These are phyloP conservation scores for Suillus variegatus DNA, from an alignment of 768 basidiomycete genomes.

Conservation along the genomic window DNA sequence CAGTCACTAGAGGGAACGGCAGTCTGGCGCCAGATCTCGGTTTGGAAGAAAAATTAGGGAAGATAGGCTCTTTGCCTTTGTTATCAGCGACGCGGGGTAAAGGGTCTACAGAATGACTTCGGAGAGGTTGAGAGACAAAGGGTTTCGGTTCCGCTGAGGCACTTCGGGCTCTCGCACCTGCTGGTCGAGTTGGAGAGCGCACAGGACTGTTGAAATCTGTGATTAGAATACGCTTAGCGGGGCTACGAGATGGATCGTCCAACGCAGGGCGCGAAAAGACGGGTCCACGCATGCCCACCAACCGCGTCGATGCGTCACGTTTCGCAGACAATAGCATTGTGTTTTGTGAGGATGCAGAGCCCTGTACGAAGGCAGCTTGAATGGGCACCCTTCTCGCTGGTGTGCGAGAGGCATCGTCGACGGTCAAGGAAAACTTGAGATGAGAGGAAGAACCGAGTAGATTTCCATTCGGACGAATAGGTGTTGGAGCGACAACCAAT, in stretches of 20 bases:
- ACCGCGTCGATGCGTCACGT: slow-evolving; percentile 24
- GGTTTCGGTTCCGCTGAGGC: slow-evolving; percentile 38
- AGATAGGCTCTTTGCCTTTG: slow-evolving; percentile 22
- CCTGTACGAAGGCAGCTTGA: slow-evolving; percentile 49
- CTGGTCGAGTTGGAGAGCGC: slow-evolving; percentile 25
- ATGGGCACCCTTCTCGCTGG: slow-evolving; percentile 69
- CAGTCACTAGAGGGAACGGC: slow-evolving; percentile 30
- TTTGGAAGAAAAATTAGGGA: slow-evolving; percentile 16
- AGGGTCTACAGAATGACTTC: slow-evolving; percentile 35
- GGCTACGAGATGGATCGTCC: slow-evolving; percentile 39
- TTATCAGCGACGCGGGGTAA: slow-evolving; percentile 11
- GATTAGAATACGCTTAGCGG: slow-evolving; percentile 35
- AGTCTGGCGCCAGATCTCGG: slow-evolving; percentile 18
- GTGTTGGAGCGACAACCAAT: slow-evolving; percentile 32
- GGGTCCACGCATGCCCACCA: slow-evolving; percentile 21
- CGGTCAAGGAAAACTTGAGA: slow-evolving; percentile 35
- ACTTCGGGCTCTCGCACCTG: slow-evolving; percentile 28
- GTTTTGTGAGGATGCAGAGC: slow-evolving; percentile 52
- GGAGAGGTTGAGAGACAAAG: slow-evolving; percentile 11
- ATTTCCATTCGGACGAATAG: slow-evolving; percentile 19
- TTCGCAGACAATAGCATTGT: slow-evolving; percentile 34
- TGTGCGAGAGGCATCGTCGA: slow-evolving; percentile 46
- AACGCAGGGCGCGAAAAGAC: slow-evolving; percentile 44
- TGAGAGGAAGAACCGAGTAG: slow-evolving; percentile 25
- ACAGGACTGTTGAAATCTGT: slow-evolving; percentile 29